A percentile compares a stretch with the other conserved stretches of the same genome.
These are phyloP conservation scores for Saccharomyces jurei DNA, from an alignment of 805 yeast genomes.

Conservation along the genomic window DNA sequence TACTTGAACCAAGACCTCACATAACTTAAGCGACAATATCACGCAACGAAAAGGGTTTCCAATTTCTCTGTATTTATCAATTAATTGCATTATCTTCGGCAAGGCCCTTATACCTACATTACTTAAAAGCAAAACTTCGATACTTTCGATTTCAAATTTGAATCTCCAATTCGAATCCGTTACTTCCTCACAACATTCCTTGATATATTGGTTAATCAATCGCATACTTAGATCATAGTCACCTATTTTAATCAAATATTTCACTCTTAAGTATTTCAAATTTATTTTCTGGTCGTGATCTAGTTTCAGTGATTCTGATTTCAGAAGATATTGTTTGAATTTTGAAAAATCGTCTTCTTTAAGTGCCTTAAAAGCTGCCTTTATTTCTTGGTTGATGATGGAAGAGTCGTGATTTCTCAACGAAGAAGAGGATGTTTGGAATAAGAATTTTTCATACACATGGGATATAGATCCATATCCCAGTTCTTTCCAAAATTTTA, in stretches of 20 bases:
- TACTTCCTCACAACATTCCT: slow-evolving; percentile 14
- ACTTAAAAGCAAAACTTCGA: slow-evolving; percentile 29
- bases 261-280: slow-evolving; percentile 36
- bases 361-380: slow-evolving; percentile 5
- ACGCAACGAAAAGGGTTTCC: slow-evolving; percentile 39
- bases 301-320: slow-evolving; percentile 32
- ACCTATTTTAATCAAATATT: slow-evolving; percentile 31
- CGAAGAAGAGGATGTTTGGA: neutral
- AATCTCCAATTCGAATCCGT: slow-evolving; percentile 28
- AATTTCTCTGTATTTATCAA: slow-evolving; percentile 40
- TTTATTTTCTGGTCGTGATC: slow-evolving; percentile 31
- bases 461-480: slow-evolving; percentile 14
- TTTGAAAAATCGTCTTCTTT: slow-evolving; percentile 32
- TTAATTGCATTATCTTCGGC: slow-evolving; percentile 41
- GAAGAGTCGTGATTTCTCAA: neutral
- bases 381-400: slow-evolving; percentile 7
- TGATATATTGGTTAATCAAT: slow-evolving; percentile 14
- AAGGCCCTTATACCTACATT: slow-evolving; percentile 44
- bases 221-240: slow-evolving; percentile 23
- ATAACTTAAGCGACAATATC: slow-evolving; percentile 41
- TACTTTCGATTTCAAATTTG: slow-evolving; percentile 19
- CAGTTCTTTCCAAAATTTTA: slow-evolving; percentile 15
- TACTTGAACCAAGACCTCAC: slow-evolving; percentile 37
- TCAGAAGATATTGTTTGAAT: slow-evolving; percentile 33
- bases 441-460: slow-evolving; percentile 9